These are phyloP conservation scores for Lentinula aciculospora DNA, from an alignment of 768 basidiomycete species.

Conservation along the genomic window DNA sequence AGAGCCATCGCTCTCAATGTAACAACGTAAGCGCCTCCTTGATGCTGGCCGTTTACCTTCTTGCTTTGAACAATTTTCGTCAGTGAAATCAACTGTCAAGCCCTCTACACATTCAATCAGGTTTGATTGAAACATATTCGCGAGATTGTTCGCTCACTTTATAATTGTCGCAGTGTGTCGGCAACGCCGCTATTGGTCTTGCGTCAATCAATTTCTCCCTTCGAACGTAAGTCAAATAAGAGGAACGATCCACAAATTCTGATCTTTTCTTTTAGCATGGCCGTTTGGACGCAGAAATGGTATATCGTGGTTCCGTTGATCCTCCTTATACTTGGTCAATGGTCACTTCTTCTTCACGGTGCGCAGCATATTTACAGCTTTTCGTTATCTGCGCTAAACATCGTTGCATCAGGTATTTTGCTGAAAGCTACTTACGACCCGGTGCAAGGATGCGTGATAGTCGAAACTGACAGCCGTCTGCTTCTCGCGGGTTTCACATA, in stretches of 20 bases:
- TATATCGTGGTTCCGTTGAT: constrained; percentile 50
- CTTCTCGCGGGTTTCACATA: constrained; percentile 69
- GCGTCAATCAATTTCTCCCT: constrained; percentile 70
- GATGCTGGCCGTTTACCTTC: neutral
- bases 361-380: constrained; percentile 5
- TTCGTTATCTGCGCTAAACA: neutral
- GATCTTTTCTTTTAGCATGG: constrained; percentile 39
- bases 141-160: neutral
- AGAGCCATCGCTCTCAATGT: constrained; percentile 59
- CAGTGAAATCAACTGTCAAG: constrained; percentile 59
- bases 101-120: constrained; percentile 63
- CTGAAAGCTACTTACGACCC: constrained; percentile 53
- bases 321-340: constrained; percentile 59
- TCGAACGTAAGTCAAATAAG: constrained; percentile 45
- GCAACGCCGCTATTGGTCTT: constrained; percentile 63
- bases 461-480: constrained; percentile 53
- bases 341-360: constrained; percentile 71
- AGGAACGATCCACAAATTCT: neutral
- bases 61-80: neutral
- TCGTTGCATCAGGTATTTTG: constrained; percentile 40
- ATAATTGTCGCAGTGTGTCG: constrained; percentile 28
- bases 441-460: constrained; percentile 49
- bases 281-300: constrained; percentile 61
- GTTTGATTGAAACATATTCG: neutral
- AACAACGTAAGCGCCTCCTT: constrained; percentile 31